These are phyloP conservation scores for Tilletia horrida DNA, from an alignment of 1,284 basidiomycete genomes.

Conservation along the genomic window DNA sequence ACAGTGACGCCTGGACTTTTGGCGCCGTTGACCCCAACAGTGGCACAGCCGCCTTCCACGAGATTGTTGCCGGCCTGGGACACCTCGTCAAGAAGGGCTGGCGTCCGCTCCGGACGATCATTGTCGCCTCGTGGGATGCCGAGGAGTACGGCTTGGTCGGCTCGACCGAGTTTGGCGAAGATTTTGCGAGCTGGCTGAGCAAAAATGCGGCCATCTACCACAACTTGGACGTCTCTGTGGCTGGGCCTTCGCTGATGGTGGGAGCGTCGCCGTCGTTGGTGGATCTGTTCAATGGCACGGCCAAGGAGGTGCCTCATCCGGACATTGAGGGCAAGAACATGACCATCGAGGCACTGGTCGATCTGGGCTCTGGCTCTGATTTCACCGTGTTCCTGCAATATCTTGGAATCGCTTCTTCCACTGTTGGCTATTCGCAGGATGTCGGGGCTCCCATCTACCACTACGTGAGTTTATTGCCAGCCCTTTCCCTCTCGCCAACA, in stretches of 20 bases:
- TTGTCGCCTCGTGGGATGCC: slow-evolving; percentile 89
- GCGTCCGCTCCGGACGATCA: slow-evolving; percentile 80
- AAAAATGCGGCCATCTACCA: slow-evolving; percentile 79
- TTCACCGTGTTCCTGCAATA: slow-evolving; percentile 70
- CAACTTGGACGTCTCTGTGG: slow-evolving; percentile 72
- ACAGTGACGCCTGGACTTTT: slow-evolving; percentile 53
- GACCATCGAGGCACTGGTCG: slow-evolving; percentile 42
- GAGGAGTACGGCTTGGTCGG: slow-evolving; percentile 89
- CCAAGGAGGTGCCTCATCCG: slow-evolving; percentile 61
- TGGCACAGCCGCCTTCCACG: slow-evolving; percentile 79
- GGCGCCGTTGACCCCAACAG: slow-evolving; percentile 77
- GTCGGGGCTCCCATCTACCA: slow-evolving; percentile 68
- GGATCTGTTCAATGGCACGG: slow-evolving; percentile 67
- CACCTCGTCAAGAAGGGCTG: slow-evolving; percentile 70
- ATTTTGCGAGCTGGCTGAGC: slow-evolving; percentile 76
- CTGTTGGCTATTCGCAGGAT: slow-evolving; percentile 47
- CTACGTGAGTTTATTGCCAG: slow-evolving; percentile 61
- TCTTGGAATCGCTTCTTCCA: slow-evolving; percentile 56
- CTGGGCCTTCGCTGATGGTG: slow-evolving; percentile 65
- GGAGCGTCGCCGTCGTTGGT: slow-evolving; percentile 72
- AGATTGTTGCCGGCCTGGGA: slow-evolving; percentile 79
- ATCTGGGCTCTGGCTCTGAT: slow-evolving; percentile 62
- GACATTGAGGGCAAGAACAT: slow-evolving; percentile 59
- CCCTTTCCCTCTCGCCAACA: too few relatives aligned
- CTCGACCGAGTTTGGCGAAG: slow-evolving; percentile 83